These are phyloP conservation scores for Albophoma yamanashiensis DNA, from an alignment of 2,329 filamentous ascomycete genomes.

Conservation along the genomic window DNA sequence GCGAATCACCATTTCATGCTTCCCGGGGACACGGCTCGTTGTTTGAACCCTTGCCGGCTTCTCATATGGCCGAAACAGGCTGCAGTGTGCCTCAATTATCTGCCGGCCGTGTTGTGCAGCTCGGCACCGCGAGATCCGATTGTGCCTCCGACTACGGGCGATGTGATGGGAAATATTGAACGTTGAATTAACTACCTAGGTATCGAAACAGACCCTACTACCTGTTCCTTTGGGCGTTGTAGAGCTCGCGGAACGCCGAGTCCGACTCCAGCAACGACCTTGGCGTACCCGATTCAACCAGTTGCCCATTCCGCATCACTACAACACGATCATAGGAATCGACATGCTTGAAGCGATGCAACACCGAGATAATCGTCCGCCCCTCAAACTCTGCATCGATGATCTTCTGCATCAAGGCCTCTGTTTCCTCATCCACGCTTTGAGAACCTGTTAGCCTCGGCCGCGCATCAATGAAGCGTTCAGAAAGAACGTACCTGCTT, in stretches of 20 bases:
- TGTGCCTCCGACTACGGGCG: no score
- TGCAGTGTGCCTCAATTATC: no score
- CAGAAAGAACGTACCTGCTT: conserved; percentile 14
- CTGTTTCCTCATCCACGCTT: conserved; percentile 22
- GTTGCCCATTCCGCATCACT: conserved; percentile 39
- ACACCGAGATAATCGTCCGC: conserved; percentile 42
- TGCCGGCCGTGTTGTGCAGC: no score
- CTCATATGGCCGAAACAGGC: no score
- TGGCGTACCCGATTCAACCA: conserved; percentile 5
- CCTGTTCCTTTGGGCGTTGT: background rate
- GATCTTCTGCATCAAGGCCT: conserved; percentile 20
- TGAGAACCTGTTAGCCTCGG: background rate
- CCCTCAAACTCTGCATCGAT: conserved; percentile 19
- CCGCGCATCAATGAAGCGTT: background rate
- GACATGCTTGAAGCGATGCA: conserved; percentile 21
- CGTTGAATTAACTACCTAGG: background rate
- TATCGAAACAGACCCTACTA: background rate
- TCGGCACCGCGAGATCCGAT: no score
- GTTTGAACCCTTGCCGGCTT: no score
- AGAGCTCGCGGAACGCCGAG: background rate
- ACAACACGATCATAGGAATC: conserved; percentile 31
- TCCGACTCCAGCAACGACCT: background rate
- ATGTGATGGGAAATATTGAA: no score
- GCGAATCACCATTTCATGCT: no score
- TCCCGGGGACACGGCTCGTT: background rate